These are phyloP conservation scores for Taiwanofungus camphoratus DNA, from an alignment of 1,284 basidiomycete species.

Conservation along the genomic window DNA sequence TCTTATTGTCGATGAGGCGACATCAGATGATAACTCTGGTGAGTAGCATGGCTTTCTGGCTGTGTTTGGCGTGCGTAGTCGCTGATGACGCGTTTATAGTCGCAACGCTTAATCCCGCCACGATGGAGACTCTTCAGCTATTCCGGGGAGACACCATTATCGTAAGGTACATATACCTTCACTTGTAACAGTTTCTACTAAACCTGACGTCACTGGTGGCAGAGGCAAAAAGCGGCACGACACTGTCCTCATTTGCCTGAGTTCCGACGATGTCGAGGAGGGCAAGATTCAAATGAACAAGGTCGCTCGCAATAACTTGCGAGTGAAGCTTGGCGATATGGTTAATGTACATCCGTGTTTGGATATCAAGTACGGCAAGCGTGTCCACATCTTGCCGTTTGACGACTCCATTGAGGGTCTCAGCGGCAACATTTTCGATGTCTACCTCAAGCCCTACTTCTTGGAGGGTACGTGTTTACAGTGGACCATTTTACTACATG, in stretches of 20 bases:
- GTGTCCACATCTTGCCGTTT: slow-evolving; percentile 95
- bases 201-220: not conserved
- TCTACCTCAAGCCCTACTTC: slow-evolving; percentile 99
- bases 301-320: slow-evolving; percentile 96
- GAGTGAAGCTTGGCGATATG: slow-evolving; percentile 96
- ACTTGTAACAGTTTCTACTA: not conserved
- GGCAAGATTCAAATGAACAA: slow-evolving; percentile 99
- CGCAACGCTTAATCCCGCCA: slow-evolving; percentile 91
- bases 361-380: slow-evolving; percentile 99
- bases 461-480: slow-evolving; percentile 68
- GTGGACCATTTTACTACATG: not conserved
- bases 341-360: slow-evolving; percentile 94
- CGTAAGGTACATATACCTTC: slow-evolving; percentile 56
- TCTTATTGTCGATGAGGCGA: slow-evolving; percentile 89
- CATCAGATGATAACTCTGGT: slow-evolving; percentile 91
- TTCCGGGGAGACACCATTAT: slow-evolving; percentile 96
- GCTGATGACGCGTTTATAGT: slow-evolving; percentile 41
- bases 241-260: slow-evolving; percentile 93
- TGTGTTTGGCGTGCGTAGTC: not conserved
- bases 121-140: slow-evolving; percentile 92
- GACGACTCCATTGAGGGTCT: slow-evolving; percentile 98
- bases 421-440: slow-evolving; percentile 98
- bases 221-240: slow-evolving; percentile 95
- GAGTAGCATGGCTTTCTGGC: slow-evolving; percentile 18
- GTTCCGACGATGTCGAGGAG: slow-evolving; percentile 95